These are phyloP conservation scores for Conidiobolus incongruus DNA, from an alignment of 371 early-diverging fungal species.

Conservation along the genomic window DNA sequence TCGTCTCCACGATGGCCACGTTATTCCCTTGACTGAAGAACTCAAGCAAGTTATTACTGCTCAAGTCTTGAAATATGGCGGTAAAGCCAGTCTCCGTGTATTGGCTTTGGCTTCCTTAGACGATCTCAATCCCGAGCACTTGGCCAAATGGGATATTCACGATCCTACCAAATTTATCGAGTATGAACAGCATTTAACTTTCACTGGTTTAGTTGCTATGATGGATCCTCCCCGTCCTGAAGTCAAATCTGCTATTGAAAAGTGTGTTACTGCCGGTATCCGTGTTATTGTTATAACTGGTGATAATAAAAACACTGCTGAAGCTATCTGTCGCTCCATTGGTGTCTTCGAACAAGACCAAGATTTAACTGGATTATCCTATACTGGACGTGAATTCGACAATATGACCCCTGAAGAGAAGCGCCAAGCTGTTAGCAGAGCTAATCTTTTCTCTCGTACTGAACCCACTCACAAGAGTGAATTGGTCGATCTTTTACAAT, in stretches of 20 bases:
- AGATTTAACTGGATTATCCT: conserved; percentile 46
- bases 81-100: conserved; percentile 54
- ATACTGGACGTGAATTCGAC: conserved; percentile 89
- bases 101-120: conserved; percentile 76
- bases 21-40: conserved; percentile 37
- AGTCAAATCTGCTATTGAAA: conserved; percentile 53
- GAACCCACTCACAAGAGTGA: conserved; percentile 89
- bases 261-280: conserved; percentile 83
- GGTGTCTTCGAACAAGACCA: conserved; percentile 64
- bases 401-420: conserved; percentile 46
- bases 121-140: conserved; percentile 15
- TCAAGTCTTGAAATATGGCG: conserved; percentile 55
- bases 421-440: conserved; percentile 37
- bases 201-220: conserved; percentile 88
- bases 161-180: conserved; percentile 36
- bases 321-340: conserved; percentile 79
- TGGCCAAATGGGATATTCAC: conserved; percentile 19
- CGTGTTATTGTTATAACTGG: conserved; percentile 97
- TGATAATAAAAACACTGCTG: conserved; percentile 90
- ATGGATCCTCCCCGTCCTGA: conserved; percentile 94
- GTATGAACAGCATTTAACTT: conserved; percentile 63
- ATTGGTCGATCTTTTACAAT: conserved; percentile 75
- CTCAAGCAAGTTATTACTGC: conserved; percentile 34
- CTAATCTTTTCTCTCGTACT: conserved; percentile 77
- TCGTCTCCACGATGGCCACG: conserved; percentile 13